Conservation (phyloP, 1,139 yeast genomes). For the Casaregolazyma suthepensis region DNA sequence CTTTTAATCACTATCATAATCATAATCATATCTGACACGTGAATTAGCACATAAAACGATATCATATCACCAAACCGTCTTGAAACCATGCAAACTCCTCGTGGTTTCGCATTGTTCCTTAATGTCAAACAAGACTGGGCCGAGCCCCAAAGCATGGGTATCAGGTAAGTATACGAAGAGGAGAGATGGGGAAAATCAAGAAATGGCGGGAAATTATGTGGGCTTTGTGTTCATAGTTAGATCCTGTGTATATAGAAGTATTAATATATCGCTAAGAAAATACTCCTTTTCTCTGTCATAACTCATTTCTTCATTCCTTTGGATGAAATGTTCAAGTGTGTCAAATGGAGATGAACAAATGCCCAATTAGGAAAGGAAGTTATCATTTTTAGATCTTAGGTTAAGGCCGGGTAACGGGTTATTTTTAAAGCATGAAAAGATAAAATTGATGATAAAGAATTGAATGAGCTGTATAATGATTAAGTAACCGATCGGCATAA, state of each 20-base stretch:
- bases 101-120: not conserved
- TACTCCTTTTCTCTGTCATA: not conserved
- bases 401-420: not conserved
- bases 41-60: not conserved
- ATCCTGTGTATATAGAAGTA: too few relatives aligned
- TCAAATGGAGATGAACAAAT: not conserved
- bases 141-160: not conserved
- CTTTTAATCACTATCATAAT: too few relatives aligned
- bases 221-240: not conserved
- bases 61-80: not conserved
- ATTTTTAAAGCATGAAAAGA: not conserved
- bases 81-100: not conserved
- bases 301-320: not conserved
- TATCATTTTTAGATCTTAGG: not conserved
- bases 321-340: not conserved
- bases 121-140: not conserved
- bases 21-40: too few relatives aligned
- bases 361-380: not conserved
- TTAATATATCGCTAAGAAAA: not conserved
- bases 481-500: too few relatives aligned
- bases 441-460: too few relatives aligned
- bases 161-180: not conserved
- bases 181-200: not conserved
- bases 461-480: too few relatives aligned
- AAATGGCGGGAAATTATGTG: too few relatives aligned